These are phyloP conservation scores for Ustilago sp. DNA, from an alignment of 1,284 basidiomycete species.

Conservation along the genomic window DNA sequence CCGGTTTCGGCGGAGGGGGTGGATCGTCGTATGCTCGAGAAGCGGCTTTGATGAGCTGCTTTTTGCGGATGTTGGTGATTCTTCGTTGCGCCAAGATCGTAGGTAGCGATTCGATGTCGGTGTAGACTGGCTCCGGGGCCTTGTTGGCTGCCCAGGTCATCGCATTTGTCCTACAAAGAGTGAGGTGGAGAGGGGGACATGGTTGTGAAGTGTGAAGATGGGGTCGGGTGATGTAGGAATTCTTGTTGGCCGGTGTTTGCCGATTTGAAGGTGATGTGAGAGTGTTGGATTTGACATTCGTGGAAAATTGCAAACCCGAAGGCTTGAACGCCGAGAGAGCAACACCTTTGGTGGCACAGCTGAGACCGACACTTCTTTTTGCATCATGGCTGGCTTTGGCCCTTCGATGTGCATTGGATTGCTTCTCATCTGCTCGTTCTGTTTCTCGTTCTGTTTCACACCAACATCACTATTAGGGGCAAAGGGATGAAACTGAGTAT, in stretches of 20 bases:
- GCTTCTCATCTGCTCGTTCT: background rate
- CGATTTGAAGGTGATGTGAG: background rate
- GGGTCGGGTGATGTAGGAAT: background rate
- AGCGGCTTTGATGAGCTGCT: constrained; percentile 56
- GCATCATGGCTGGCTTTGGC: background rate
- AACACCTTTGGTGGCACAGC: constrained; percentile 1
- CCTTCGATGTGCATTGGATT: background rate
- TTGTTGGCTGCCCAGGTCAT: constrained; percentile 40
- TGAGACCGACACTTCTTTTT: background rate
- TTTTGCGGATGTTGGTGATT: constrained; percentile 52
- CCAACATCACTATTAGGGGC: background rate
- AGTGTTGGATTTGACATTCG: background rate
- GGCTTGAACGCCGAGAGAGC: constrained; percentile 4
- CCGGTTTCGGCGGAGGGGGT: constrained; percentile 52
- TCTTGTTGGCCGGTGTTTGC: background rate
- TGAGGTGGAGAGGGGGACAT: background rate
- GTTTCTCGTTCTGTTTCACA: background rate
- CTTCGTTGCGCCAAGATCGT: constrained; percentile 37
- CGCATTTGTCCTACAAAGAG: background rate
- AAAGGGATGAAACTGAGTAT: background rate
- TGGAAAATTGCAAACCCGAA: background rate
- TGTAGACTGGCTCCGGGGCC: constrained; percentile 36
- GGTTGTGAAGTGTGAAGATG: background rate
- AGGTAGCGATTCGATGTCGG: constrained; percentile 35
- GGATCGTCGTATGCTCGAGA: constrained; percentile 44